These are phyloP conservation scores for Sphaerulina vaccinii DNA, from an alignment of 2,329 filamentous ascomycete genomes.

Conservation along the genomic window DNA sequence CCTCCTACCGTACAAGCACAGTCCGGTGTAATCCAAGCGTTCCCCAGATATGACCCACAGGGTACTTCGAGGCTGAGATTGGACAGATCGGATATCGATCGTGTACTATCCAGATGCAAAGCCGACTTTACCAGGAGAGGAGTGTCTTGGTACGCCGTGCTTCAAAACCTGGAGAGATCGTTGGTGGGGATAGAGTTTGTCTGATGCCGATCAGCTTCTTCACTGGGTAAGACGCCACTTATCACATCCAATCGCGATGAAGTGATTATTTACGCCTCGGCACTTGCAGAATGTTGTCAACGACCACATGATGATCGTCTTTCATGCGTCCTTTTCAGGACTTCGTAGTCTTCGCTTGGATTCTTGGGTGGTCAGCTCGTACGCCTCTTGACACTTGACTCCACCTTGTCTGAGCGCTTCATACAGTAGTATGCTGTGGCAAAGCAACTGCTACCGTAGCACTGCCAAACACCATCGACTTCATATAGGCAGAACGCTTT, in stretches of 20 bases:
- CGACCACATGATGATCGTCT: constrained; percentile 7
- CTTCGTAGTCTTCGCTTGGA: background rate
- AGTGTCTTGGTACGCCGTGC: background rate
- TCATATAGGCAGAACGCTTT: too few species aligned
- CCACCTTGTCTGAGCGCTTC: too few species aligned
- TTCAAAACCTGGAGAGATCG: constrained; percentile 3
- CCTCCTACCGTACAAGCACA: too few species aligned
- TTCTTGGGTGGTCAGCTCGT: background rate
- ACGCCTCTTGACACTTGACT: too few species aligned
- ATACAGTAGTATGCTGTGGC: too few species aligned
- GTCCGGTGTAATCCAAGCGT: too few species aligned
- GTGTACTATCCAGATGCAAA: background rate
- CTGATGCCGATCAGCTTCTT: constrained; percentile 1
- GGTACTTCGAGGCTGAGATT: constrained; percentile 1
- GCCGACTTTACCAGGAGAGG: background rate
- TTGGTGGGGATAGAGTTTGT: background rate
- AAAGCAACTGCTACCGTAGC: too few species aligned
- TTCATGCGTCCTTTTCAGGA: background rate
- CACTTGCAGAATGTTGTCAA: background rate
- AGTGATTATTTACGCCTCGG: background rate
- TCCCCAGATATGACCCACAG: background rate
- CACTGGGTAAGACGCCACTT: background rate
- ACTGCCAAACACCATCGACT: too few species aligned
- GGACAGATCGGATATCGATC: constrained; percentile 5
- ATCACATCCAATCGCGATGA: background rate